Evolutionary conservation across 768 basidiomycete species (phyloP), one percentile per base, ranked within the genome.

Genomic region (Termitomyces sp.): DNA sequence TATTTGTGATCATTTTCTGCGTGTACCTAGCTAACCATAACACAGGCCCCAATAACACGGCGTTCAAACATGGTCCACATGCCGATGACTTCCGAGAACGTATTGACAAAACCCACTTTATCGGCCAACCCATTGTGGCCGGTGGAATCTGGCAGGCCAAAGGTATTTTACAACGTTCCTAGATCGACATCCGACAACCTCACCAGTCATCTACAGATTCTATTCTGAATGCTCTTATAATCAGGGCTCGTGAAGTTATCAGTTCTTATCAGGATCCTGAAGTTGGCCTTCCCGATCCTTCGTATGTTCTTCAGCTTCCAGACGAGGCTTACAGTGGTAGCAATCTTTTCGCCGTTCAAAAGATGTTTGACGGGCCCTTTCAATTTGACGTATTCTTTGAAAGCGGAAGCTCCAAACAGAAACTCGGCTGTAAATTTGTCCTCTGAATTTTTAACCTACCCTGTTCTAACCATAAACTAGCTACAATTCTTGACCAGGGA

Each of bases 321-420:
- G 87, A 97, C 64, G 88, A 92, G 48, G 76, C 84, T 8, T 80
- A 85, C 55, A 79, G 81, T 13, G 82, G 80, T 42, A 89, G 89
- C 70, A 96, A 94, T 67, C 77, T 97, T 27, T 94, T 81, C 67
- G 94, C 89, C 12, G 80, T 95, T 47, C 95, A 98, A 71, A 95
- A 94, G 68, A 77, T 78, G 5, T 93, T 89, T 60, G 87, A 92
- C 12, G 93, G 91, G 1, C 77, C 82, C 30, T 98, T 96, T 74
- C 84, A 89, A 57, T 94, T 95, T 67, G 96, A 98, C 65, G 80
- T 98, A 16, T 86, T 88, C 70, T 97, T 87, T 67, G 93, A 97
- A 64, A 88, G 89, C 56, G 83, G 72, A 30, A 91, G 87, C 64
- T 77, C 81, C 13, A 82, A 82, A 58, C 82, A 84, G 58, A 82